phyloP scores from a whole-genome alignment of 306 rosid species.

The Betula pendula region DNA sequence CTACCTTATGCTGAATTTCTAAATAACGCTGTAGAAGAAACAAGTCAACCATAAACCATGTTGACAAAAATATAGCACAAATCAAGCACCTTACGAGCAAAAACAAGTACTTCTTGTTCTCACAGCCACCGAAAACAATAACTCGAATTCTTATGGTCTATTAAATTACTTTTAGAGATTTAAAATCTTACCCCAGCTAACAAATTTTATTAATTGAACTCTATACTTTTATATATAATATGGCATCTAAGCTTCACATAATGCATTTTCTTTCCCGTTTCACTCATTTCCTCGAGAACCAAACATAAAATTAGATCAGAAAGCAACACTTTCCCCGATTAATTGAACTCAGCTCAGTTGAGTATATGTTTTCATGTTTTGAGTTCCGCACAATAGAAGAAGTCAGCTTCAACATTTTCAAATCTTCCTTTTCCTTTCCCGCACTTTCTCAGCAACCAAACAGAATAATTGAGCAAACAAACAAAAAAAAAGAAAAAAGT shows the following conservation, averaged over 20 bases:
- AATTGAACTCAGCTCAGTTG: background rate
- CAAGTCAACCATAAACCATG: background rate
- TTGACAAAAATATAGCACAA: too few species aligned
- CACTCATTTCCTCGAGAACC: background rate
- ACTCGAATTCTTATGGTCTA: background rate
- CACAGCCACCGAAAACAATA: background rate
- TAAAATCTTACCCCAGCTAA: background rate
- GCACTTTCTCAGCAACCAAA: slow-evolving; percentile 2
- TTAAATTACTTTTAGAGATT: background rate
- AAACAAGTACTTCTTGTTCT: too few species aligned
- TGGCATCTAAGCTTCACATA: background rate
- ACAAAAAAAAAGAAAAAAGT: background rate
- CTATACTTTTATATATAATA: background rate
- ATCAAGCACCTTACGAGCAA: too few species aligned
- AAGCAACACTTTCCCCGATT: background rate
- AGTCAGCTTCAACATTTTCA: background rate
- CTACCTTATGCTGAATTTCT: background rate
- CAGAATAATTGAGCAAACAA: background rate
- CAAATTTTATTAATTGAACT: background rate
- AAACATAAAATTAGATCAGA: background rate
- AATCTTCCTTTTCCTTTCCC: background rate
- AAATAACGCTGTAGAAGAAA: background rate
- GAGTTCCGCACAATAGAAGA: background rate
- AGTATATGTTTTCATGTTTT: background rate
- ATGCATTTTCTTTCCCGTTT: background rate